A percentile compares a stretch with the other conserved stretches of the same genome.
Evolutionary conservation across 2,329 filamentous ascomycete genomes (phyloP).

Genomic region (Sclerotinia minor): DNA sequence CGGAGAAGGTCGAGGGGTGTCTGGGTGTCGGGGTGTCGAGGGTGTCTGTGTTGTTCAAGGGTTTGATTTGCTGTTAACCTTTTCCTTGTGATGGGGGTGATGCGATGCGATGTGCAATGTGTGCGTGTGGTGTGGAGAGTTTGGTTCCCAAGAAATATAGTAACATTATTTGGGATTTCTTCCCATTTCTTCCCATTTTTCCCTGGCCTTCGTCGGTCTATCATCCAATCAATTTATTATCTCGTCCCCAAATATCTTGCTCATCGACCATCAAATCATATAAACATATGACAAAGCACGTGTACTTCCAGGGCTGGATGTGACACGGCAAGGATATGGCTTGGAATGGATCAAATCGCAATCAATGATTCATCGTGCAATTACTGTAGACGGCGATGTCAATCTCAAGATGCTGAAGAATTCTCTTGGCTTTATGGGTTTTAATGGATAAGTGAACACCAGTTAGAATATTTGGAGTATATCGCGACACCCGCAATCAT

Average conservation of each 20-base stretch:
- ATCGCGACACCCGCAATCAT: slow-evolving; percentile 22
- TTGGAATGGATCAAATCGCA: slow-evolving; percentile 1
- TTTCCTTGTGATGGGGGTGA: slow-evolving; percentile 2
- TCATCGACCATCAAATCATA: slow-evolving; percentile 30
- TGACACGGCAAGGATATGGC: slow-evolving; percentile 30
- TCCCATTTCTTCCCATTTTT: background rate
- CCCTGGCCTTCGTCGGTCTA: background rate
- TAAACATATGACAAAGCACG: slow-evolving; percentile 40
- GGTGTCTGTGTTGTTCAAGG: slow-evolving; percentile 16
- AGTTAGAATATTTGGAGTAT: slow-evolving; percentile 16
- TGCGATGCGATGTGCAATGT: no score
- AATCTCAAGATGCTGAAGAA: slow-evolving; percentile 16
- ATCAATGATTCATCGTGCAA: background rate
- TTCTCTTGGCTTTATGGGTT: slow-evolving; percentile 4
- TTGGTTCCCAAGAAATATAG: slow-evolving; percentile 19
- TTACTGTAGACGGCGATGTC: slow-evolving; percentile 23
- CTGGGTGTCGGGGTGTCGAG: background rate
- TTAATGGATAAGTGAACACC: background rate
- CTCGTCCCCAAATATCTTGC: slow-evolving; percentile 16
- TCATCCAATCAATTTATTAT: slow-evolving; percentile 12
- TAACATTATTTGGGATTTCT: slow-evolving; percentile 9
- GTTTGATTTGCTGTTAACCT: background rate
- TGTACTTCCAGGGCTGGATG: slow-evolving; percentile 35
- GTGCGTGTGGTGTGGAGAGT: slow-evolving; percentile 22
- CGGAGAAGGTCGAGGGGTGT: slow-evolving; percentile 19